Base-by-base conservation (phyloP, 495 filamentous ascomycete genomes). In the Parathielavia hyrcaniae region DNA sequence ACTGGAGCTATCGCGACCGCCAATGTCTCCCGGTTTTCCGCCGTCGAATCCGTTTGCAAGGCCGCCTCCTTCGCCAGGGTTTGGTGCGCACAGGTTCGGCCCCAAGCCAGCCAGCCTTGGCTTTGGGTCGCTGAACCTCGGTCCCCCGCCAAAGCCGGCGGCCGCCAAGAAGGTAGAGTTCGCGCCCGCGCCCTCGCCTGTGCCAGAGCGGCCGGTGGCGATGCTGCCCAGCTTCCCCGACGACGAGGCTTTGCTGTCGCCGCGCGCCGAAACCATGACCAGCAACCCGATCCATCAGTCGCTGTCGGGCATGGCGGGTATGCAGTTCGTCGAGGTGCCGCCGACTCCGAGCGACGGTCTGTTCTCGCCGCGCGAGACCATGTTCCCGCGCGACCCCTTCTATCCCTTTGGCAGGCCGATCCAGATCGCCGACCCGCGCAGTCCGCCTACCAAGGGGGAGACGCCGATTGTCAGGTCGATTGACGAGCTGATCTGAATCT, bases 391-490 rank as follows among this genome's bases (percentile, higher is more conserved):
- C 44, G 76, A 79, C 52, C 74, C 76, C 0, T 75, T 75, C 53
- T 76, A 66, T 43, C 75, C 77, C 5, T 74, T 79, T 50, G 70
- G 65, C 32, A 69, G 73, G 50, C 78, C 74, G 9, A 53, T 67
- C 26, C 68, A 77, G 32, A 69, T 69, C 4, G 74, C 75, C 9
- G 85, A 88, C 60, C 85, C 85, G 5, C 67, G 85, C 38, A 86
- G 83, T 61, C 85, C 85, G 8, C 81, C 82, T 1, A 81, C 79
- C 14, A 77, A 74, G 58, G 85, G 84, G 7, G 81, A 82, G 64
- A 83, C 78, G 13, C 83, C 84, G n/a, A 86, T 88, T 53, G 79
- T 81, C 41, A 71, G 85, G 50, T 85, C 79, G 26, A 88, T 88
- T 53, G 80, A 82, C 56, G 80, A 82, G 44, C 68, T 82, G 60